Percentiles rank a stretch among this genome's conserved stretches.
These are phyloP conservation scores for Gyrodon lividus DNA, from an alignment of 768 basidiomycete genomes.

Conservation along the genomic window DNA sequence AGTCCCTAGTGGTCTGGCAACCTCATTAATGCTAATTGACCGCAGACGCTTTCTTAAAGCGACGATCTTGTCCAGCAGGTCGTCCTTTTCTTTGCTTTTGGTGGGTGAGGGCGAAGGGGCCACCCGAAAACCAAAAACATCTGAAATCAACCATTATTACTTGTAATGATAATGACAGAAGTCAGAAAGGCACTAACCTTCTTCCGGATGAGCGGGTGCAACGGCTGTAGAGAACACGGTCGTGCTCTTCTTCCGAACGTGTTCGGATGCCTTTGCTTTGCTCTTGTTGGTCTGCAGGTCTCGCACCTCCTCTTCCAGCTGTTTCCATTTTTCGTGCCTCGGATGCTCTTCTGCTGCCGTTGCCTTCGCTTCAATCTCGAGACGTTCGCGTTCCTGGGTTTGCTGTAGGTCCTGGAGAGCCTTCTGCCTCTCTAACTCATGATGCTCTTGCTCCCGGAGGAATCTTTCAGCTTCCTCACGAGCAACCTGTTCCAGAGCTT, in stretches of 20 bases:
- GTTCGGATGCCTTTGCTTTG: neutral
- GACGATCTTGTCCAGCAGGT: constrained; percentile 51
- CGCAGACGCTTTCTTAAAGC: constrained; percentile 58
- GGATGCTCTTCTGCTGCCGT: neutral
- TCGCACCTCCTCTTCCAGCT: neutral
- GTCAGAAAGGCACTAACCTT: constrained; percentile 22
- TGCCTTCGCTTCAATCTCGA: constrained; percentile 2
- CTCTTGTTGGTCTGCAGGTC: neutral
- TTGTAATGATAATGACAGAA: constrained; percentile 3
- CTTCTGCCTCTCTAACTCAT: constrained; percentile 1
- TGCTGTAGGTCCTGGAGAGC: neutral
- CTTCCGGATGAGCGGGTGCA: constrained; percentile 7
- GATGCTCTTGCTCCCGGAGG: neutral
- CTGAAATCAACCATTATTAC: constrained; percentile 31
- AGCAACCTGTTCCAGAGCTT: constrained; percentile 14
- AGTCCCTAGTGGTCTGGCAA: constrained; percentile 41
- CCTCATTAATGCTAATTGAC: constrained; percentile 57
- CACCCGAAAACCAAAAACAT: constrained; percentile 55
- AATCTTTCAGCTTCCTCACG: constrained; percentile 29
- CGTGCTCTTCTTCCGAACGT: constrained; percentile 1
- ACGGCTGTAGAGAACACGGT: neutral
- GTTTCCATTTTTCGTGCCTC: neutral
- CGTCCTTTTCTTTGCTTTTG: constrained; percentile 40
- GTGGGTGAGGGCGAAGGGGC: constrained; percentile 33
- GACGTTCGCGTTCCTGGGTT: neutral